phyloP scores from a whole-genome alignment of 2,329 filamentous ascomycete species.

The Verticillium nubilum region DNA sequence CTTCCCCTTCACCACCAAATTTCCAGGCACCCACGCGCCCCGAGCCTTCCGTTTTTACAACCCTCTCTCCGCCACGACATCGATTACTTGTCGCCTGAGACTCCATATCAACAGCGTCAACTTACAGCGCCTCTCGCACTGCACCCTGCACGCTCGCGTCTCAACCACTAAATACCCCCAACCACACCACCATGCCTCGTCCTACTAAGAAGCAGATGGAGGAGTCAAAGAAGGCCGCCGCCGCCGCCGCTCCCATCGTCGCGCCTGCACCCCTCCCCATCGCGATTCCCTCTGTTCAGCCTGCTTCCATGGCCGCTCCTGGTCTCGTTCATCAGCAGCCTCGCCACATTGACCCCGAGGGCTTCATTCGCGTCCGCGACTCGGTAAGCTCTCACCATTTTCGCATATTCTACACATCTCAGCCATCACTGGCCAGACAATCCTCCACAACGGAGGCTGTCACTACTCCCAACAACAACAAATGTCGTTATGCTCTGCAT shows the following conservation, averaged over 20 bases:
- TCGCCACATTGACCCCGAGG: conserved; percentile 58
- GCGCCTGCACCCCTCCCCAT: conserved; percentile 22
- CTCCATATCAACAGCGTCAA: conserved; percentile 2
- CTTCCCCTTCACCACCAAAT: conserved; percentile 2
- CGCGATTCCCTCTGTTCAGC: not conserved
- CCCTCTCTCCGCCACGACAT: not conserved
- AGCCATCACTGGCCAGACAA: not conserved
- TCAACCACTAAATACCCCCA: not conserved
- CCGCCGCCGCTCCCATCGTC: conserved; percentile 25
- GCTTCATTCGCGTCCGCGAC: conserved; percentile 76
- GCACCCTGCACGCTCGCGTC: not conserved
- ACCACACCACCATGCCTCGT: conserved; percentile 34
- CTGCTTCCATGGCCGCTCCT: not conserved
- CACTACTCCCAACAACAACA: not conserved
- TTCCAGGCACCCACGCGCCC: not conserved
- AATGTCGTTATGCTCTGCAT: not conserved
- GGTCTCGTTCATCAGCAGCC: conserved; percentile 13
- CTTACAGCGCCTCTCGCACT: conserved; percentile 7
- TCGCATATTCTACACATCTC: not conserved
- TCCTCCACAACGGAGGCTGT: not conserved
- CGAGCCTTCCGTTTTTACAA: not conserved
- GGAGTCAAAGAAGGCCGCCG: conserved; percentile 29
- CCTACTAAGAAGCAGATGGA: conserved; percentile 37
- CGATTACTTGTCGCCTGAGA: not conserved
- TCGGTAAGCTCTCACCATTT: conserved; percentile 54